Percentiles rank a stretch among this genome's conserved stretches.
Conservation (phyloP, 441 rosid species). For the Gossypium davidsonii region DNA sequence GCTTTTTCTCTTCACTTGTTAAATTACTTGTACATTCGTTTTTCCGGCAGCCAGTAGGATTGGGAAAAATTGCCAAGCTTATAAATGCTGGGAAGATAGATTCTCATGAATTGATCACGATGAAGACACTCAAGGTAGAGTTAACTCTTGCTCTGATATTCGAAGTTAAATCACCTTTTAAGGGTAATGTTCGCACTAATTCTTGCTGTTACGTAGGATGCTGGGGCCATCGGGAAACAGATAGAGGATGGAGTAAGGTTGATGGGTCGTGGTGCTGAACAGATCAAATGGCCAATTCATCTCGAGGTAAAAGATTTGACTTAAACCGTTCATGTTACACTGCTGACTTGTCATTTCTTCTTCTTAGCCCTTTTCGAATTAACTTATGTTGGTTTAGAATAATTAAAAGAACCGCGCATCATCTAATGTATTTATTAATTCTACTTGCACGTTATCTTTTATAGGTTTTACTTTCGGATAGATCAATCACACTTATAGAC, state of each 20-base stretch:
- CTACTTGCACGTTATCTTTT: not conserved
- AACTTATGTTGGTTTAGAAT: not conserved
- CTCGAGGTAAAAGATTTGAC: slow-evolving; percentile 53
- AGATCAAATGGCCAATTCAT: slow-evolving; percentile 90
- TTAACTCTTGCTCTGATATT: slow-evolving; percentile 1
- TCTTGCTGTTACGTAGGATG: slow-evolving; percentile 38
- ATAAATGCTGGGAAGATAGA: slow-evolving; percentile 90
- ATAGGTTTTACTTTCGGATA: not conserved
- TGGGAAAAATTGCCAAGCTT: slow-evolving; percentile 83
- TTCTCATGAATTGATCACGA: slow-evolving; percentile 85
- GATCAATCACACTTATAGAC: not conserved
- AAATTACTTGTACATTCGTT: not conserved
- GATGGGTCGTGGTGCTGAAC: slow-evolving; percentile 90
- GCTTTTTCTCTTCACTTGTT: not conserved
- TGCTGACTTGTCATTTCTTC: not conserved
- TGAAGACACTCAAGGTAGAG: slow-evolving; percentile 90
- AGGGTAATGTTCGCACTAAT: slow-evolving; percentile 1
- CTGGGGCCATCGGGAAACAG: slow-evolving; percentile 78
- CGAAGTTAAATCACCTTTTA: not conserved
- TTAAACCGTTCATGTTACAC: slow-evolving; percentile 6
- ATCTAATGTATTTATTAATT: not conserved
- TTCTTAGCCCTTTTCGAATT: not conserved
- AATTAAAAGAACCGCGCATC: not conserved
- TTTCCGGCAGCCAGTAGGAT: slow-evolving; percentile 82
- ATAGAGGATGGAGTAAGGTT: slow-evolving; percentile 89